Percentiles rank a stretch among this genome's conserved stretches.
phyloP scores from a whole-genome alignment of 495 filamentous ascomycete genomes.

The Hypoxylon subgilvum region DNA sequence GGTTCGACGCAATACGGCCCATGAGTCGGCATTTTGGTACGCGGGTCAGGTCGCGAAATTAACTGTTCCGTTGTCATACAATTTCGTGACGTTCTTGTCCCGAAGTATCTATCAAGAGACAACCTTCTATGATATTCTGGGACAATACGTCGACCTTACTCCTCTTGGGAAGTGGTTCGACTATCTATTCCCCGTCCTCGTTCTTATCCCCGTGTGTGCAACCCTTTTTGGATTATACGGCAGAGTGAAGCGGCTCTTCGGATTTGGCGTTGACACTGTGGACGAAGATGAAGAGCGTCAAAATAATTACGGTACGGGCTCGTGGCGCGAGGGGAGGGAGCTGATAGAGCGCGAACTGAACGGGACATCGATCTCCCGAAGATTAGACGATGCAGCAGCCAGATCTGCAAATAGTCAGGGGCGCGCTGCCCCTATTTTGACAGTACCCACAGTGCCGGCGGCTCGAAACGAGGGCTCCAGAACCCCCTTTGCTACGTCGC shows the following conservation, averaged over 20 bases:
- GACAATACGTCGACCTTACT: constrained; percentile 81
- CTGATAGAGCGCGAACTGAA: constrained; percentile 89
- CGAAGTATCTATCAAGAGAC: constrained; percentile 69
- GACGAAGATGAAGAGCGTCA: constrained; percentile 76
- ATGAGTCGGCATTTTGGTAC: constrained; percentile 94
- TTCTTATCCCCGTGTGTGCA: constrained; percentile 81
- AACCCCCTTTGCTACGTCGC: constrained; percentile 53
- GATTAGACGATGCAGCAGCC: constrained; percentile 40
- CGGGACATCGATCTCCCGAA: constrained; percentile 55
- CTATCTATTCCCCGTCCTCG: constrained; percentile 82
- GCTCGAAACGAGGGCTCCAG: constrained; percentile 29
- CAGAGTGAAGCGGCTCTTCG: constrained; percentile 73
- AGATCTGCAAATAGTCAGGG: constrained; percentile 25
- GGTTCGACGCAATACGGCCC: constrained; percentile 86
- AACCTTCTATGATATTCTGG: constrained; percentile 86
- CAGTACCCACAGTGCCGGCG: constrained; percentile 39
- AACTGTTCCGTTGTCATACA: constrained; percentile 90
- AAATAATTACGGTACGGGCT: constrained; percentile 73
- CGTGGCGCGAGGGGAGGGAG: constrained; percentile 92
- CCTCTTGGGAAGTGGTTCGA: constrained; percentile 84
- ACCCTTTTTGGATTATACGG: constrained; percentile 88
- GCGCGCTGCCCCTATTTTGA: constrained; percentile 48
- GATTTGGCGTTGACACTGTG: constrained; percentile 76
- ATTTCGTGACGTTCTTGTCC: constrained; percentile 89
- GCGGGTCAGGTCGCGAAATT: constrained; percentile 85